phyloP scores from a whole-genome alignment of 768 basidiomycete species.

The Tricholoma bakamatsutake region DNA sequence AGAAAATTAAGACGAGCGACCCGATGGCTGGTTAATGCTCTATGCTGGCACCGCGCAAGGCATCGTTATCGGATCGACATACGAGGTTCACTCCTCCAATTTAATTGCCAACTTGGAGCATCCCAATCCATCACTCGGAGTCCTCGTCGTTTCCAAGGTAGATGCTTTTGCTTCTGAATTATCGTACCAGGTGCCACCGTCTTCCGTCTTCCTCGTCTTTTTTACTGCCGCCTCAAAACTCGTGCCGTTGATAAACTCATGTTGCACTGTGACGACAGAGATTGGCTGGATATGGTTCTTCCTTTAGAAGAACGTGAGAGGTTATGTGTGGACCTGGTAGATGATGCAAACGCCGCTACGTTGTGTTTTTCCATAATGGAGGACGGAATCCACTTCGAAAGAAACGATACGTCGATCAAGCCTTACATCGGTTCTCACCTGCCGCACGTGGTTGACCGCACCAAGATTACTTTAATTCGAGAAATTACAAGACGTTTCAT shows the following conservation, averaged over 20 bases:
- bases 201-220: conserved; percentile 13
- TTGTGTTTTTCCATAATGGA: conserved; percentile 16
- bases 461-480: conserved; percentile 11
- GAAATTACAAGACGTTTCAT: conserved; percentile 13
- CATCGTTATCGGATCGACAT: conserved; percentile 21
- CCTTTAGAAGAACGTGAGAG: conserved; percentile 5
- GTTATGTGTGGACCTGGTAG: conserved; percentile 14
- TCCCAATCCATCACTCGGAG: conserved; percentile 18
- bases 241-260: conserved; percentile 11
- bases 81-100: conserved; percentile 21
- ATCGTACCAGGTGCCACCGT: not conserved
- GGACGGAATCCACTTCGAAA: conserved; percentile 16
- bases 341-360: conserved; percentile 11
- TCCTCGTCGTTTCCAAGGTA: conserved; percentile 16
- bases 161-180: conserved; percentile 18
- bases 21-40: conserved; percentile 12
- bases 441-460: conserved; percentile 11
- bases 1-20: not conserved
- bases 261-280: conserved; percentile 20
- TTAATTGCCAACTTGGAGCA: conserved; percentile 12
- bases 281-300: conserved; percentile 22
- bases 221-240: conserved; percentile 21
- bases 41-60: conserved; percentile 29
- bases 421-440: conserved; percentile 17
- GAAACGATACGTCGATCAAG: conserved; percentile 17